Conservation (phyloP, 2,329 filamentous ascomycete genomes). For the Cordyceps tenuipes region DNA sequence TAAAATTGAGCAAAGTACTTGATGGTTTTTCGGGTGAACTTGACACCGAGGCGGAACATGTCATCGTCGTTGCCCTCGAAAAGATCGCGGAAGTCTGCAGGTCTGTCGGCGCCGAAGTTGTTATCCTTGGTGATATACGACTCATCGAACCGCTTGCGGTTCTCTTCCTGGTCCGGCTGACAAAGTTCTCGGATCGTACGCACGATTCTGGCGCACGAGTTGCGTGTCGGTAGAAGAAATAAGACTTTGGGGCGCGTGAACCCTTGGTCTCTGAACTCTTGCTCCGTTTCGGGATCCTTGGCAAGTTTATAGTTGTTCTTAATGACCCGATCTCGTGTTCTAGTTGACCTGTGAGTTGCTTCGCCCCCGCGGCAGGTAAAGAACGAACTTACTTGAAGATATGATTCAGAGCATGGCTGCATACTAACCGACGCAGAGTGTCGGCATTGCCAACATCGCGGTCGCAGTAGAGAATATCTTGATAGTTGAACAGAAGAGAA, state of each 20-base stretch:
- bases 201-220: constrained; percentile 72
- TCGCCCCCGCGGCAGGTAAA: not conserved
- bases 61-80: constrained; percentile 96
- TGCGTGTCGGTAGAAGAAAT: constrained; percentile 79
- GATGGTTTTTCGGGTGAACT: constrained; percentile 91
- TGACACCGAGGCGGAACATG: constrained; percentile 91
- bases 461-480: constrained; percentile 69
- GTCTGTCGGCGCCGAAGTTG: constrained; percentile 63
- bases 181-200: constrained; percentile 69
- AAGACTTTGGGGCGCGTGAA: constrained; percentile 93
- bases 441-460: constrained; percentile 61
- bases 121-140: constrained; percentile 60
- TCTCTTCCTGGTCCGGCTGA: constrained; percentile 85
- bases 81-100: constrained; percentile 78
- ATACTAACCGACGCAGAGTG: constrained; percentile 61
- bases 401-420: constrained; percentile 84
- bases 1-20: constrained; percentile 96
- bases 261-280: constrained; percentile 83
- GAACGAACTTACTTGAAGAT: constrained; percentile 61
- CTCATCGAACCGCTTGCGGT: constrained; percentile 86
- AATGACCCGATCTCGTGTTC: constrained; percentile 79
- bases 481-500: constrained; percentile 70
- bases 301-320: constrained; percentile 82
- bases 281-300: constrained; percentile 54
- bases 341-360: constrained; percentile 22